Evolutionary conservation across 2,329 filamentous ascomycete species (phyloP).

Genomic region (Talaromyces sp.): DNA sequence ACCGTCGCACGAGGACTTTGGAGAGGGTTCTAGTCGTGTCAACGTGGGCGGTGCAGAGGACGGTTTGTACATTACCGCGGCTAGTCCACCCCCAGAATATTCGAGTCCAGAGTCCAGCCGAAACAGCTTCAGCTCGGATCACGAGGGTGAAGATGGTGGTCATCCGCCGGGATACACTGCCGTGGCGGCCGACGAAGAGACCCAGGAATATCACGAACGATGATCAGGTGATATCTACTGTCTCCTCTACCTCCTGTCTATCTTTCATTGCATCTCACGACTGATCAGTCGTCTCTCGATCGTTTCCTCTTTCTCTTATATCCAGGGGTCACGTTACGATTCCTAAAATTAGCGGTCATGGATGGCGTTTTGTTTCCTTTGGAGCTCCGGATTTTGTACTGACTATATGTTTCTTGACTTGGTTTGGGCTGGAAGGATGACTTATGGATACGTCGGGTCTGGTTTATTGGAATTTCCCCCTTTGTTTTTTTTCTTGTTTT

Average conservation of each 20-base stretch:
- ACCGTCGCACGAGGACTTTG: slow-evolving; percentile 62
- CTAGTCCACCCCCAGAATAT: slow-evolving; percentile 43
- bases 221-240: background rate
- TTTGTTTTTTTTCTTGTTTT: background rate
- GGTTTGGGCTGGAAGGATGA: slow-evolving; percentile 14
- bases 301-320: background rate
- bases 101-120: slow-evolving; percentile 56
- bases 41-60: slow-evolving; percentile 24
- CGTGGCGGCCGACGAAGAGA: slow-evolving; percentile 49
- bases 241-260: background rate
- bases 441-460: slow-evolving; percentile 4
- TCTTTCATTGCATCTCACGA: background rate
- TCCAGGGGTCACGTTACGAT: background rate
- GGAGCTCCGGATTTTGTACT: slow-evolving; percentile 7
- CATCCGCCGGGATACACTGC: slow-evolving; percentile 81
- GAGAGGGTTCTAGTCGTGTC: slow-evolving; percentile 64
- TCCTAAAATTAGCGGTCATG: slow-evolving; percentile 29
- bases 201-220: slow-evolving; percentile 13
- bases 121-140: slow-evolving; percentile 44
- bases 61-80: slow-evolving; percentile 21
- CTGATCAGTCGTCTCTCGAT: background rate
- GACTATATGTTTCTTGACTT: slow-evolving; percentile 19
- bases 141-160: slow-evolving; percentile 44
- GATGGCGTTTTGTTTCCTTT: slow-evolving; percentile 26
- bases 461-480: background rate